These are phyloP conservation scores for Botrytis paeoniae DNA, from an alignment of 2,329 filamentous ascomycete genomes.

Conservation along the genomic window DNA sequence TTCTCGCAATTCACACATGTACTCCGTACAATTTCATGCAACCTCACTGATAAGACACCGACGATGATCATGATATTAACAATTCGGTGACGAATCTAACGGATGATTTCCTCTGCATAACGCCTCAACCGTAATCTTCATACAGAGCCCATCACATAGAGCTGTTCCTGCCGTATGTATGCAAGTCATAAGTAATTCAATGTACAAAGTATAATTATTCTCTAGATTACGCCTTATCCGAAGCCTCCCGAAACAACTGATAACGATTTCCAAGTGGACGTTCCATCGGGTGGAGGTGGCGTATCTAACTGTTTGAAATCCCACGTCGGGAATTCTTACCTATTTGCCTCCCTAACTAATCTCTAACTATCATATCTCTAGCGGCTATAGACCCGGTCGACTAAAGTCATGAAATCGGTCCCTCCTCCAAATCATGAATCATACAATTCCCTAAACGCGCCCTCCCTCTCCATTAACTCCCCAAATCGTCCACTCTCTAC, in stretches of 20 bases:
- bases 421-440: conserved; percentile 11
- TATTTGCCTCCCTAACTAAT: not conserved
- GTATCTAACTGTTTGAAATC: not conserved
- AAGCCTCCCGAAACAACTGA: not conserved
- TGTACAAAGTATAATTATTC: not conserved
- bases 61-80: not conserved
- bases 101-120: conserved; percentile 3
- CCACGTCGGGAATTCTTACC: not conserved
- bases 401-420: not conserved
- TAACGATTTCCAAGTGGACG: not conserved
- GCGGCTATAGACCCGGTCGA: not conserved
- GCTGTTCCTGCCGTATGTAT: not conserved
- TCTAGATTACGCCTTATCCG: not conserved
- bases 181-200: not conserved
- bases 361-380: not conserved
- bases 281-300: not conserved
- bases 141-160: not conserved
- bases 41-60: not conserved
- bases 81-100: not conserved
- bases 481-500: conserved; percentile 5
- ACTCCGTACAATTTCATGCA: not conserved
- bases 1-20: not conserved
- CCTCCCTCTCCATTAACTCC: conserved; percentile 1
- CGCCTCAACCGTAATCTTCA: not conserved
- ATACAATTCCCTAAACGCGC: conserved; percentile 39